Conservation (phyloP, 176 grass and related monocot species). For the Oryza longistaminata region DNA sequence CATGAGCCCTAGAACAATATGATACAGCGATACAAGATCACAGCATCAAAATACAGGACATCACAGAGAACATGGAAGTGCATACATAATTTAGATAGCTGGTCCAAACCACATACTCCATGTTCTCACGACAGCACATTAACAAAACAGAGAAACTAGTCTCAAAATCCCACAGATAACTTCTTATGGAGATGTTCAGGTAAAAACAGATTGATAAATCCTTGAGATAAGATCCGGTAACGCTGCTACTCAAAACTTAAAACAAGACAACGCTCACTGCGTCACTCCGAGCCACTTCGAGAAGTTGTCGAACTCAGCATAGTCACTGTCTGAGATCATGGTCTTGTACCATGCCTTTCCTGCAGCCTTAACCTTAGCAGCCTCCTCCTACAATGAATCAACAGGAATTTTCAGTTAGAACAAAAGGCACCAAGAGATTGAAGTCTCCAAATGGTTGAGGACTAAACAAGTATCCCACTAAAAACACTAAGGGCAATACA, state of each 20-base stretch:
- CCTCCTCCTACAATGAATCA: conserved; percentile 39
- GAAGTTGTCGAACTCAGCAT: conserved; percentile 78
- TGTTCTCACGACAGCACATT: conserved; percentile 21
- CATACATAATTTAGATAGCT: conserved; percentile 13
- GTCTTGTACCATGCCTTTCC: conserved; percentile 85
- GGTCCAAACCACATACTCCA: conserved; percentile 18
- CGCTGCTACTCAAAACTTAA: conserved; percentile 47
- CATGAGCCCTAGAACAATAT: too few relatives aligned
- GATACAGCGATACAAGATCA: not conserved
- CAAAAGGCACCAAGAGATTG: not conserved
- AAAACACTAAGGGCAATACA: not conserved
- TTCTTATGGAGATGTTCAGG: conserved; percentile 16
- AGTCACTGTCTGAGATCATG: conserved; percentile 81
- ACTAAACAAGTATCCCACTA: not conserved
- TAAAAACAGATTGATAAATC: conserved; percentile 23
- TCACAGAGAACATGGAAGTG: not conserved
- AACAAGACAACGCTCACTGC: conserved; percentile 41
- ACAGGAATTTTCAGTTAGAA: not conserved
- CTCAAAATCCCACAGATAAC: conserved; percentile 22
- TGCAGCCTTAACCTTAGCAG: conserved; percentile 53
- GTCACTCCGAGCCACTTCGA: conserved; percentile 82
- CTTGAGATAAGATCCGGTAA: not conserved
- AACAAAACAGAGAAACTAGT: conserved; percentile 9
- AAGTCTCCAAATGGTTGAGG: not conserved
- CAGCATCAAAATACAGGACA: not conserved